Evolutionary conservation across 768 basidiomycete species (phyloP).

Genomic region (Cyclocybe aegerita): DNA sequence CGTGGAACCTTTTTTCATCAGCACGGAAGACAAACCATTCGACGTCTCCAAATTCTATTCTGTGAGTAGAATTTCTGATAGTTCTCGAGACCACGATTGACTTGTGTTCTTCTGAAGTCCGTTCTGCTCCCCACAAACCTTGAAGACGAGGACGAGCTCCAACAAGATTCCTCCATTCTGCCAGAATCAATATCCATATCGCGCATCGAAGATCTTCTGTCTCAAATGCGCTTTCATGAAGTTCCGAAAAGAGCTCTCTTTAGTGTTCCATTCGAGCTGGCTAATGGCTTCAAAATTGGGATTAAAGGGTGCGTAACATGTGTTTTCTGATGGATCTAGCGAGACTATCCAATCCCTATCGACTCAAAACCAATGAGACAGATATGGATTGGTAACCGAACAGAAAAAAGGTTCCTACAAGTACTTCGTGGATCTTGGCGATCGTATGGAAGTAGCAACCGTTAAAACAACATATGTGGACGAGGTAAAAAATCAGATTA

Average conservation of each 20-base stretch:
- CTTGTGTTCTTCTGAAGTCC: constrained; percentile 38
- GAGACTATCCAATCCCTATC: too few species aligned
- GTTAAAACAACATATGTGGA: constrained; percentile 75
- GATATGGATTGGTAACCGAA: constrained; percentile 86
- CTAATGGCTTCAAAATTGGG: constrained; percentile 70
- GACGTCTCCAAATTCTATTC: constrained; percentile 77
- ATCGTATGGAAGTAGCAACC: constrained; percentile 73
- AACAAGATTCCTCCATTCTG: constrained; percentile 44
- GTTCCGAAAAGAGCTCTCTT: constrained; percentile 82
- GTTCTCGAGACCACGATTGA: not conserved
- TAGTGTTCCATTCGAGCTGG: constrained; percentile 79
- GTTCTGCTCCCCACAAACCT: constrained; percentile 56
- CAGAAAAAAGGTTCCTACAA: constrained; percentile 82
- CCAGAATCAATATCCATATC: constrained; percentile 74
- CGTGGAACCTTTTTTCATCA: constrained; percentile 90
- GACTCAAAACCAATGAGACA: constrained; percentile 30
- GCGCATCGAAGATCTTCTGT: constrained; percentile 74
- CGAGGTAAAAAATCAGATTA: constrained; percentile 43
- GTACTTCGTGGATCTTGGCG: constrained; percentile 80
- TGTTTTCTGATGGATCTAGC: not conserved
- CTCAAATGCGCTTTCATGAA: constrained; percentile 81
- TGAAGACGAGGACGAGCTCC: constrained; percentile 52
- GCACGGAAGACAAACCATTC: constrained; percentile 64
- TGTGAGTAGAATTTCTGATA: constrained; percentile 37
- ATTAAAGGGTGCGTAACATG: constrained; percentile 63